Base-by-base conservation (phyloP, 257 asterid genomes). In the Solanum dulcamara region DNA sequence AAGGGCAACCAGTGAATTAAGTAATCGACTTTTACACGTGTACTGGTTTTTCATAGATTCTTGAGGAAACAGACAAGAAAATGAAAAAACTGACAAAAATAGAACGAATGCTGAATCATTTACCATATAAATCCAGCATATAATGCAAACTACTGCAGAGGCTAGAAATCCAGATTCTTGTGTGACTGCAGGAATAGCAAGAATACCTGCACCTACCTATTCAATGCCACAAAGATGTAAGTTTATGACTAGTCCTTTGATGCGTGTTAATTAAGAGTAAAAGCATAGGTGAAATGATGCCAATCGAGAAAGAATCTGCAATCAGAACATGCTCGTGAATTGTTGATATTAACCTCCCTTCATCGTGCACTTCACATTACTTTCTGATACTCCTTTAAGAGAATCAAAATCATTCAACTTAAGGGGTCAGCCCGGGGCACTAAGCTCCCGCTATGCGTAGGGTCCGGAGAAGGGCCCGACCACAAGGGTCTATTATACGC, bases 151-250 rank as follows among this genome's bases (percentile, higher is more conserved):
- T 40, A 91, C 86, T 22, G 97, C 92, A 70, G 99, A 94, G 87
- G 98, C 94, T 80, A 94, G 87, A 88, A 96, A 96, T 84, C 99
- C 99, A 89, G 99, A 67, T 88, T 96, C 98, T 91, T 92, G 97
- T 24, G 99, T 96, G 85, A 96, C 98, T 51, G 99, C 96, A 77
- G 99, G 99, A 90, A 96, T 93, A 42, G 99, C 99, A 80, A 96
- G 98, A 86, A 96, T 94, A 64, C 99, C 98, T 37, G 97, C 99
- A 53, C 99, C 99, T 75, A 96, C 87, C 98, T 96, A 85, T 89
- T 84, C 53, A 68, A 67, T n/a, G 14, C 83, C 26, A 28, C 28
- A 79, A 7, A 77, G 42, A 28, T 50, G 55, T 35, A 18, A 70
- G 71, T 68, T 32, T 33, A 12, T 28, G 13, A 30, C 42, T 48